Evolutionary conservation across 768 basidiomycete genomes (phyloP), one percentile per base, ranked within the genome.

Genomic region (Sarcodon aspratus): DNA sequence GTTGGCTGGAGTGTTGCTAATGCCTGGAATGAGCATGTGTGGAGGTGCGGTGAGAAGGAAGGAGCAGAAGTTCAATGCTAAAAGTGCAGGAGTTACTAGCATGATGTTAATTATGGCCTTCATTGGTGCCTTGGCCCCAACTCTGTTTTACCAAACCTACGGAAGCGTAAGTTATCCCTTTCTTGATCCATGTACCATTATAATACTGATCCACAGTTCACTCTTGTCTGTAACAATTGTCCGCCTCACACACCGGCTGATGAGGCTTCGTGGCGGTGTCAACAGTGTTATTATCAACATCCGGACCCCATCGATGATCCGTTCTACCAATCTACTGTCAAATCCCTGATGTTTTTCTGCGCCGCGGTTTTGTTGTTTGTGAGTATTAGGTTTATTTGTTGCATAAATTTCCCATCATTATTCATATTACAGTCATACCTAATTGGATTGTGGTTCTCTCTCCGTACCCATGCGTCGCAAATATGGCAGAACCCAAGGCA

Each of bases 61-160:
- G 68, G 96, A 99, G 65, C 91, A 94, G 62, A 89, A 82, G 56
- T 99, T 99, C 72, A 99, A 99, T 59, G 96, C 96, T n/a, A 97
- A 91, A 71, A 92, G 88, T 59, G 96, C 96, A 6, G 90, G 96
- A 35, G 96, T 99, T 12, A 99, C 96, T 0, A 96, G 93, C 62
- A 96, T 96, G 72, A 95, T 99, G 90, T 66, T 99, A 63, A 98
- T 99, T 67, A 98, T 98, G 95, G 96, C 96, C 10, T 90, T 99
- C 63, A 95, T 99, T 52, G 96, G 96, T 10, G 90, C 89, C 1
- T 70, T 99, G 50, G 80, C 92, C 0, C 96, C 96, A 2, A 98
- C 96, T 0, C 62, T 99, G 60, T 99, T 99, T 65, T 99, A 99
- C 67, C 94, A 98, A 64, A 93, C 85, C 9, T 99, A 95, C 63